Conservation (phyloP, 148 eudicot species). For the Camellia japonica region DNA sequence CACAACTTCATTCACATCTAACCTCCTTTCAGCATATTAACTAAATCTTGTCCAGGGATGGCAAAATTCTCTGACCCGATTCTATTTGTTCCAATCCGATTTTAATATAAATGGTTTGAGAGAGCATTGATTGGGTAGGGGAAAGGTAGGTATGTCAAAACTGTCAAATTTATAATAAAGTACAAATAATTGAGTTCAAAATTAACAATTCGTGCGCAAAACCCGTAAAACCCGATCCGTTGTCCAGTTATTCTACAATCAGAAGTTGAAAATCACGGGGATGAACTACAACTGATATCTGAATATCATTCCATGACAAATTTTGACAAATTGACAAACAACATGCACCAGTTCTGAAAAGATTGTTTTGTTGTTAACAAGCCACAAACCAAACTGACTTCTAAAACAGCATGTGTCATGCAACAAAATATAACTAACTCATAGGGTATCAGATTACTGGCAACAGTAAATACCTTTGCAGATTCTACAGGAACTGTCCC, state of each 20-base stretch:
- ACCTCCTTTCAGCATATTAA: neutral
- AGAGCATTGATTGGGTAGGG: too few species aligned
- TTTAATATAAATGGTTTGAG: too few species aligned
- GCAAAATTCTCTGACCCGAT: too few species aligned
- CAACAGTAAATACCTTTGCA: constrained; percentile 61
- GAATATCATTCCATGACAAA: neutral
- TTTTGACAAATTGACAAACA: neutral
- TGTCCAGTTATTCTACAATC: neutral
- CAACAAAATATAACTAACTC: neutral
- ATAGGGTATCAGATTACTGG: neutral
- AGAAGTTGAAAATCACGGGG: neutral
- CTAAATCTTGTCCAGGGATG: neutral
- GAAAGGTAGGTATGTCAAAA: too few species aligned
- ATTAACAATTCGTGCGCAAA: too few species aligned
- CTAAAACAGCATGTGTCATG: neutral
- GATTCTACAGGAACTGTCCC: constrained; percentile 98
- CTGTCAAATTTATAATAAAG: too few species aligned
- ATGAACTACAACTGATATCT: neutral
- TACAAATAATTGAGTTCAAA: too few species aligned
- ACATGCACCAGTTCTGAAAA: neutral
- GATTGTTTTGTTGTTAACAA: neutral
- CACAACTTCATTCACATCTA: constrained; percentile 3
- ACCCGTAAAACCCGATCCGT: too few species aligned
- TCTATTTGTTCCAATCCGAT: too few species aligned
- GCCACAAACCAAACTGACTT: neutral